phyloP scores from a whole-genome alignment of 1,139 yeast species.

The Kodamaea derodonti region DNA sequence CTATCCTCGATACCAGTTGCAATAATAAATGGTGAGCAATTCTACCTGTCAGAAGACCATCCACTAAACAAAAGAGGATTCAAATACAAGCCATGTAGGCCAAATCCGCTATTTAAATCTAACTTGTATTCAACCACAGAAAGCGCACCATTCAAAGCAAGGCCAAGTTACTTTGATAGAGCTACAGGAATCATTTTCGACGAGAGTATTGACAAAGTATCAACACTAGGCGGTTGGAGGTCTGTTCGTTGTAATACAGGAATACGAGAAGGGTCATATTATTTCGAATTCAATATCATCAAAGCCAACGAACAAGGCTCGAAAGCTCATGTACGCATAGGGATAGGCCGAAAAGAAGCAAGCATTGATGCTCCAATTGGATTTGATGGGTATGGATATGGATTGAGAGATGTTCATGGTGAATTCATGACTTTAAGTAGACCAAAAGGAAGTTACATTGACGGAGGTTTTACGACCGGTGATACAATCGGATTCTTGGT shows the following conservation, averaged over 20 bases:
- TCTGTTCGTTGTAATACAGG: slow-evolving; percentile 74
- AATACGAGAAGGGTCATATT: slow-evolving; percentile 75
- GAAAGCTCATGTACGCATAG: slow-evolving; percentile 69
- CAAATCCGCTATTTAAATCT: slow-evolving; percentile 58
- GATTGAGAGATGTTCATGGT: slow-evolving; percentile 79
- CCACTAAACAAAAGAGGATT: slow-evolving; percentile 81
- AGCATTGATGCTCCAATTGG: slow-evolving; percentile 95
- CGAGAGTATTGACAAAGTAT: slow-evolving; percentile 39
- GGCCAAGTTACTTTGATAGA: slow-evolving; percentile 71
- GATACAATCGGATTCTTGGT: slow-evolving; percentile 81
- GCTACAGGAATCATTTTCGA: slow-evolving; percentile 56
- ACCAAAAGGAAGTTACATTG: slow-evolving; percentile 45
- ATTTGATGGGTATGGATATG: slow-evolving; percentile 91
- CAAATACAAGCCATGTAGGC: slow-evolving; percentile 75
- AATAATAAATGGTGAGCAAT: slow-evolving; percentile 19
- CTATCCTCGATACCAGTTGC: slow-evolving; percentile 3
- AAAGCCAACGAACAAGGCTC: slow-evolving; percentile 35
- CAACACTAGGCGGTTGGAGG: slow-evolving; percentile 74
- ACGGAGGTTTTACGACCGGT: slow-evolving; percentile 58
- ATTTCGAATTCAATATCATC: slow-evolving; percentile 66
- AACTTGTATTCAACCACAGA: slow-evolving; percentile 74
- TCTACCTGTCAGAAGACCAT: slow-evolving; percentile 62
- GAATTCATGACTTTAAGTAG: slow-evolving; percentile 74
- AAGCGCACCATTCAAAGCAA: slow-evolving; percentile 58
- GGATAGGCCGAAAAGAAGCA: slow-evolving; percentile 81